Conservation (phyloP, 768 basidiomycete species). For the Phlebiopsis gigantea region DNA sequence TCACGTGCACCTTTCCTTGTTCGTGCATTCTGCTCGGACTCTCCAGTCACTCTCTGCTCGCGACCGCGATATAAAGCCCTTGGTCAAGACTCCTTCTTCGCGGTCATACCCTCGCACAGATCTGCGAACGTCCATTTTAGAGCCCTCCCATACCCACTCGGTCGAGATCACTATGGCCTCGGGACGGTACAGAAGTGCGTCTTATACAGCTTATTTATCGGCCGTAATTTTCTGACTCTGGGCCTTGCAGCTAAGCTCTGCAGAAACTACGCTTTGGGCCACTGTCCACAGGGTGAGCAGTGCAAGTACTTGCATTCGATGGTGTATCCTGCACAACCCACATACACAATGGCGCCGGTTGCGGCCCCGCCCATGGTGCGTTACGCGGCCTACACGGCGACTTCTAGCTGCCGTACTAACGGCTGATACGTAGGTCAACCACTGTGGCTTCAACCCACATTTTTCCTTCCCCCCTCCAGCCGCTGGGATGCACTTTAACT, state of each 20-base stretch:
- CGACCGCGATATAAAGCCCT: slow-evolving; percentile 11
- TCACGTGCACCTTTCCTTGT: slow-evolving; percentile 9
- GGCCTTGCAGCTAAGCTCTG: slow-evolving; percentile 30
- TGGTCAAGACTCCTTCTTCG: background rate
- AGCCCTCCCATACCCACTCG: background rate
- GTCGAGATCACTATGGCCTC: background rate
- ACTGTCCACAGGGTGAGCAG: slow-evolving; percentile 32
- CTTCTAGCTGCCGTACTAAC: background rate
- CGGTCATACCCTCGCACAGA: background rate
- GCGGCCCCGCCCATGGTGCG: slow-evolving; percentile 7
- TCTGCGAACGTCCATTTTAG: background rate
- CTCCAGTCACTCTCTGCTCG: slow-evolving; percentile 4
- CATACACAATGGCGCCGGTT: slow-evolving; percentile 11
- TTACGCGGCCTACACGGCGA: background rate
- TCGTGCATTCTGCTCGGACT: slow-evolving; percentile 6
- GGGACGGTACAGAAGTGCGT: slow-evolving; percentile 6
- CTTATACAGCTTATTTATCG: background rate
- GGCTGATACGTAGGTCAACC: background rate
- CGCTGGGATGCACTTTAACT: background rate
- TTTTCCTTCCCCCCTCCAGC: slow-evolving; percentile 5
- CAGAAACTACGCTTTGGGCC: slow-evolving; percentile 30
- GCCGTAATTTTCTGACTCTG: background rate
- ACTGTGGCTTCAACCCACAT: background rate
- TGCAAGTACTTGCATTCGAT: slow-evolving; percentile 35
- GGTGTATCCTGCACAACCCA: slow-evolving; percentile 9